Evolutionary conservation across 257 asterid genomes (phyloP).

Genomic region (Anisodus acutangulus): DNA sequence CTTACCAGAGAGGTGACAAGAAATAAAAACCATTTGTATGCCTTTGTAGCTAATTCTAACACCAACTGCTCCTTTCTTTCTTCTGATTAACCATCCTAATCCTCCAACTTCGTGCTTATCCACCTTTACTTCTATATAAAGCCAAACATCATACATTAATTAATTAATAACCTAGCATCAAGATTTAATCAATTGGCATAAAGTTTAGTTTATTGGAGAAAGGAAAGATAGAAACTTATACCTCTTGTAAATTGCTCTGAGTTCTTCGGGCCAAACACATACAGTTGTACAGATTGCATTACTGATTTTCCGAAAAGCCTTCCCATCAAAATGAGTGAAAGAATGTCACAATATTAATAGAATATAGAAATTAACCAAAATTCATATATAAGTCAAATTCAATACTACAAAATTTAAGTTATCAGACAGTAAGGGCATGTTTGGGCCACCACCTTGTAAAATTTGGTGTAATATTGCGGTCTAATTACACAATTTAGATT

Average conservation of each 20-base stretch:
- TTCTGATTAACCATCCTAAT: slow-evolving; percentile 65
- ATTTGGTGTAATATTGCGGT: too few relatives aligned
- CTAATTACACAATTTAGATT: too few relatives aligned
- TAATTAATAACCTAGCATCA: neutral
- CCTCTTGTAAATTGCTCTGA: slow-evolving; percentile 48
- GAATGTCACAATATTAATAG: neutral
- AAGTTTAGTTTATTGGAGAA: neutral
- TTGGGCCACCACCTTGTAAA: too few relatives aligned
- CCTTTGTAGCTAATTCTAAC: slow-evolving; percentile 56
- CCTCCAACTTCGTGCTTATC: slow-evolving; percentile 67
- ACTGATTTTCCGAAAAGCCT: slow-evolving; percentile 61
- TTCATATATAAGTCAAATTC: neutral
- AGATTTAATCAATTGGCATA: neutral
- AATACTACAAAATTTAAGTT: too few relatives aligned
- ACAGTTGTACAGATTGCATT: slow-evolving; percentile 71
- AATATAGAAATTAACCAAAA: neutral
- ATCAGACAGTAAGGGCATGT: too few relatives aligned
- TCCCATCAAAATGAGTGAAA: neutral
- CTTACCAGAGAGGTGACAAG: slow-evolving; percentile 78
- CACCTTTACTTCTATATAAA: slow-evolving; percentile 50
- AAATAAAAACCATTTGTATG: slow-evolving; percentile 56
- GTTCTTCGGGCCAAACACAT: slow-evolving; percentile 53
- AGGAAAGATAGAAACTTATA: neutral
- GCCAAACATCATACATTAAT: neutral
- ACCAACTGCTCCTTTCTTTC: slow-evolving; percentile 77